Base-by-base conservation (phyloP, 2,329 filamentous ascomycete genomes). In the Neoscytalidium dimidiatum region DNA sequence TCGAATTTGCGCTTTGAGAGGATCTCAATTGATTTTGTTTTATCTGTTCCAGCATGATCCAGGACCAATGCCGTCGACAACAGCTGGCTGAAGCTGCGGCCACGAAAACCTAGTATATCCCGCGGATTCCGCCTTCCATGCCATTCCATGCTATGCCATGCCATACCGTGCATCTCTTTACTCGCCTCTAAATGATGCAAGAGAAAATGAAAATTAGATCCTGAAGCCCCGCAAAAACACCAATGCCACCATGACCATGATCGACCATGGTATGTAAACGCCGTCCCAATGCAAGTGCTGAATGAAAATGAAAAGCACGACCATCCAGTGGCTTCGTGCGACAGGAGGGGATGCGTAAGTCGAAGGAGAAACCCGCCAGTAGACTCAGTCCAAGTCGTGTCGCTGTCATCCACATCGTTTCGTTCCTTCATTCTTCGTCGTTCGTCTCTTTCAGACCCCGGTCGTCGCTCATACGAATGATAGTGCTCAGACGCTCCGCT, bases 251-350 rank as follows among this genome's bases (percentile, higher is more conserved):
- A 28, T 38, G 17, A 35, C 53, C 9, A 8, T 31, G 9, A 41
- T 9, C 26, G 13, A 35, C 35, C 53, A 11, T 35, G 23, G 35
- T 41, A 41, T 57, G 52, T 57, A 23, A 57, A 57, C 53, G 53
- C 53, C 53, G 7, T 43, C 53, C 53, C 53, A 57, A 57, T 57
- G 53, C 53, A 56, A 19, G 14, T 43, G 14, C 17, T 49, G 52
- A 57, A 57, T 43, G 53, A 19, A 57, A 57, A 57, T 56, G 53
- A 57, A 57, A 57, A 57, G 53, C 53, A 57, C 53, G 38, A 57
- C 53, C 53, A 57, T 43, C 53, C 53, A 57, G 53, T 57, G 53
- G 53, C 44, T 43, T 38, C 23, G 53, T 57, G 53, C 53, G 53
- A 57, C 53, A 57, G 35, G n/a, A 33, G 53, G 35, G 13, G 23